Conservation (phyloP, 1,139 yeast genomes). For the Ogataea hybrid region DNA sequence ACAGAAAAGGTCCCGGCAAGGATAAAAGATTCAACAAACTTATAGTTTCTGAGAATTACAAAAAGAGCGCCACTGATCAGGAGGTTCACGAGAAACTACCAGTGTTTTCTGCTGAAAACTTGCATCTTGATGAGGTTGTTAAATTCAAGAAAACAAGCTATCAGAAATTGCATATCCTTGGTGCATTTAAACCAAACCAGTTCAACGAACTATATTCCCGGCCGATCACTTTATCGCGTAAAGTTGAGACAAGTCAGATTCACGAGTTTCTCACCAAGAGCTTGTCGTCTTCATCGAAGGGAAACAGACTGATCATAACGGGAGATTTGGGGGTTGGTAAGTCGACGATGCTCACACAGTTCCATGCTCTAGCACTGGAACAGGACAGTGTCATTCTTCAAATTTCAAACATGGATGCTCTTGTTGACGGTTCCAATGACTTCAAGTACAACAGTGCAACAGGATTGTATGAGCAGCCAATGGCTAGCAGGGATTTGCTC, state of each 20-base stretch:
- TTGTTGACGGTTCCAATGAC: conserved; percentile 73
- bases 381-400: conserved; percentile 54
- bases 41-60: conserved; percentile 23
- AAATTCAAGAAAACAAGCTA: conserved; percentile 22
- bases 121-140: conserved; percentile 20
- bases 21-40: conserved; percentile 28
- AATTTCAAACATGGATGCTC: conserved; percentile 57
- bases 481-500: conserved; percentile 65
- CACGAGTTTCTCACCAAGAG: conserved; percentile 31
- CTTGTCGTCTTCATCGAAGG: conserved; percentile 30
- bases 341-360: conserved; percentile 69
- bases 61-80: conserved; percentile 23
- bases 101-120: conserved; percentile 14
- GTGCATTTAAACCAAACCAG: conserved; percentile 63
- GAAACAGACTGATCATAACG: conserved; percentile 54
- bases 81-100: conserved; percentile 20
- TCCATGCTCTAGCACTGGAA: conserved; percentile 52
- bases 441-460: conserved; percentile 53
- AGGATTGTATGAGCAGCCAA: conserved; percentile 70
- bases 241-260: conserved; percentile 34
- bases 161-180: conserved; percentile 35
- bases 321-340: conserved; percentile 86
- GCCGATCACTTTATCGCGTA: conserved; percentile 56
- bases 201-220: conserved; percentile 57
- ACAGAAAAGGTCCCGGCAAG: conserved; percentile 33